A percentile compares a stretch with the other conserved stretches of the same genome.
phyloP scores from a whole-genome alignment of 352 stramenopile genomes.

The Pythium chondricola region DNA sequence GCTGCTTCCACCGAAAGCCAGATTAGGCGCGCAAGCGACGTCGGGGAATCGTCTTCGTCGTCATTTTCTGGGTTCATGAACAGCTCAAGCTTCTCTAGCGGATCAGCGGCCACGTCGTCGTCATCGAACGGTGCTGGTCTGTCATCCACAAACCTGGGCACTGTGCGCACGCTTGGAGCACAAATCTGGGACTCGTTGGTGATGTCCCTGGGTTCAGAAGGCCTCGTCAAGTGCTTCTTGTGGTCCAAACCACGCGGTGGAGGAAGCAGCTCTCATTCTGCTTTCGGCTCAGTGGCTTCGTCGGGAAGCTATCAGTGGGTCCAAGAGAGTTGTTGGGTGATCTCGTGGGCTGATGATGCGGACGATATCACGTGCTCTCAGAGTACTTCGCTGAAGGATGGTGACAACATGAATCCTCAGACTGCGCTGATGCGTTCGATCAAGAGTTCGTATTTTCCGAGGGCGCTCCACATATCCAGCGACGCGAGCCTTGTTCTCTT shows the following conservation, averaged over 20 bases:
- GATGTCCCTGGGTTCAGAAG: constrained; percentile 67
- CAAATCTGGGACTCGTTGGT: constrained; percentile 66
- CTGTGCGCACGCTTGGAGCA: neutral
- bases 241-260: constrained; percentile 64
- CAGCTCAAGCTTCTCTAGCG: no score
- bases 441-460: constrained; percentile 71
- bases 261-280: constrained; percentile 11
- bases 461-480: constrained; percentile 45
- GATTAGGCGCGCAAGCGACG: constrained; percentile 7
- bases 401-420: constrained; percentile 80
- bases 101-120: no score
- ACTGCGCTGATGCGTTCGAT: constrained; percentile 76
- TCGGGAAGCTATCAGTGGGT: constrained; percentile 47
- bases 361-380: constrained; percentile 83
- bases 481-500: constrained; percentile 65
- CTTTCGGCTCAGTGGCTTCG: neutral
- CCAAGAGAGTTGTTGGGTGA: constrained; percentile 76
- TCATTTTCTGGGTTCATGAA: no score
- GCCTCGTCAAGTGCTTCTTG: constrained; percentile 73
- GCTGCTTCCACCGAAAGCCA: constrained; percentile 14
- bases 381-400: constrained; percentile 69
- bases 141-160: no score
- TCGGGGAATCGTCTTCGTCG: no score
- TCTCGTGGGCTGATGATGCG: constrained; percentile 79
- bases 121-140: no score